Base-by-base conservation (phyloP, 352 stramenopile species). In the Globisporangium mamillatum region DNA sequence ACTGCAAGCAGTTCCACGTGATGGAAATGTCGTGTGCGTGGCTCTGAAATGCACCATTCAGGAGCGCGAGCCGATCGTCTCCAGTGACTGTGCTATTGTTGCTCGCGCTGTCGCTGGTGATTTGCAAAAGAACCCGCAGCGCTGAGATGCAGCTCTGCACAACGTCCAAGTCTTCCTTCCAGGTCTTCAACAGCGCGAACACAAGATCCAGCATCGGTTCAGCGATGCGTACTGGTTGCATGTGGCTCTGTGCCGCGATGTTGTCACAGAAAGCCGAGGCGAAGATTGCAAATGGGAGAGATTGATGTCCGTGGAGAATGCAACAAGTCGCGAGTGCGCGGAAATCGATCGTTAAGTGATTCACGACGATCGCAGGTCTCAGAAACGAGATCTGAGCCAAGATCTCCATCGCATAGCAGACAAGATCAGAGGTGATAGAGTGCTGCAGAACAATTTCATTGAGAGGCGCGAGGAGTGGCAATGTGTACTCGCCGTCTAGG, bases 311-410 rank as follows among this genome's bases (percentile, higher is more conserved):
- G 20, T 78, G 74, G 6, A 78, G 34, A 9, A 59, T 67, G 22
- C 63, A 80, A 2, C 66, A 74, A 22, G 74, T 66, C 52, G 75
- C 50, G 8, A 80, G 41, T 16, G 41, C 68, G 29, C 12, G 58
- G 36, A 74, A 44, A 32, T 80, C 63, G 9, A 74, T 12, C 1
- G 52, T 18, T 0, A 70, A 16, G 14, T 72, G 67, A 0, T 36
- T 65, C 25, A 72, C 7, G 0, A 80, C 14, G n/a, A 64, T 58
- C 1, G 59, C 64, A 18, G 71, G 71, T 7, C 69, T 69, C 22
- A 76, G 63, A 25, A 80, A 80, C 20, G 68, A 36, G 50, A 80
- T 68, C 46, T 77, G 71, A 6, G 64, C 54, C 9, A 76, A 36
- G 1, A 67, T 53, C 62, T 69, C 59, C 67, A 79, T 76, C 20